phyloP scores from a whole-genome alignment of 2,329 filamentous ascomycete genomes.

The Fusarium udum region DNA sequence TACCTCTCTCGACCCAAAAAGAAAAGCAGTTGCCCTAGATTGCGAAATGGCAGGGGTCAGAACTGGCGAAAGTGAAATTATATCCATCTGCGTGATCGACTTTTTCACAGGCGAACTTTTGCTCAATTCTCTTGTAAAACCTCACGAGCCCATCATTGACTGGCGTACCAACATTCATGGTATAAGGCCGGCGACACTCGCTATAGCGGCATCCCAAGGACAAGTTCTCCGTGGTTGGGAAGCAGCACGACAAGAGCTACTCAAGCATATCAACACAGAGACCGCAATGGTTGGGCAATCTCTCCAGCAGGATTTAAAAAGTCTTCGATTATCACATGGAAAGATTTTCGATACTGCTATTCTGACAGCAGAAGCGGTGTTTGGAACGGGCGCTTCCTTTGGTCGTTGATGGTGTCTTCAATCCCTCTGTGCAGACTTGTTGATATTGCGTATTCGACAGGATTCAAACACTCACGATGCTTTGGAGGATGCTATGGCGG shows the following conservation, averaged over 20 bases:
- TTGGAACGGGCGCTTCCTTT: background rate
- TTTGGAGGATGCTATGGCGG: background rate
- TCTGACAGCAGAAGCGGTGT: background rate
- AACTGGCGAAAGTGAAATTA: background rate
- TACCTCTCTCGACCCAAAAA: background rate
- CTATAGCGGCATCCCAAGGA: background rate
- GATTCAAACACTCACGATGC: background rate
- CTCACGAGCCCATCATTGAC: background rate
- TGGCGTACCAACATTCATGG: slow-evolving; percentile 11
- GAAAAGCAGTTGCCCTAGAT: slow-evolving; percentile 12
- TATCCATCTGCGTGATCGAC: slow-evolving; percentile 17
- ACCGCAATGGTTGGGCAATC: background rate
- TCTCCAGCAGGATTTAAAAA: background rate
- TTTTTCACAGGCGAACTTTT: slow-evolving; percentile 12
- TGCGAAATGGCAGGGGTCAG: slow-evolving; percentile 11
- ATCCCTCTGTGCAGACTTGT: background rate
- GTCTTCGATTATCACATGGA: background rate
- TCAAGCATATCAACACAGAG: background rate
- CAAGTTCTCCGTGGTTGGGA: background rate
- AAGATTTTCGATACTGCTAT: slow-evolving; percentile 2
- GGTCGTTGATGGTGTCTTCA: background rate
- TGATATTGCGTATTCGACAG: background rate
- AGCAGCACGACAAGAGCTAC: background rate
- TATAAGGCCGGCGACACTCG: background rate
- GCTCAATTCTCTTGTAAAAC: slow-evolving; percentile 7